phyloP scores from a whole-genome alignment of 495 filamentous ascomycete species.

The Hypoxylon cercidicola region DNA sequence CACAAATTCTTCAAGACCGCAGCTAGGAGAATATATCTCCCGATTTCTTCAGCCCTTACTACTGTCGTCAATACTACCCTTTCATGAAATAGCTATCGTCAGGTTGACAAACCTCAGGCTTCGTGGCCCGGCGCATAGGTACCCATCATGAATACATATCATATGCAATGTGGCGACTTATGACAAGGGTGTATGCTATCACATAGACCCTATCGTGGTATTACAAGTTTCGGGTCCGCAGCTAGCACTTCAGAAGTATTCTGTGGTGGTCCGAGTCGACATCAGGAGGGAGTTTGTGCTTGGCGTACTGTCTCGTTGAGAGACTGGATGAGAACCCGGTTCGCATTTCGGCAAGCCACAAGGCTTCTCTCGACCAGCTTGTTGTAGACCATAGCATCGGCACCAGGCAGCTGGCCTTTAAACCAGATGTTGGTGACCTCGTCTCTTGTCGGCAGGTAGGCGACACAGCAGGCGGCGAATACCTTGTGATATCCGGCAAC shows the following conservation, averaged over 20 bases:
- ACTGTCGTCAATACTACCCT: no score
- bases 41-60: no score
- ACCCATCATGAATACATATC: no score
- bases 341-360: conserved; percentile 54
- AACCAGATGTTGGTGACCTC: conserved; percentile 96
- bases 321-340: conserved; percentile 53
- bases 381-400: conserved; percentile 53
- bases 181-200: no score
- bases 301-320: conserved; percentile 49
- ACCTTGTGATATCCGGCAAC: conserved; percentile 83
- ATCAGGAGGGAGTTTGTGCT: conserved; percentile 39
- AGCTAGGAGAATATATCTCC: no score
- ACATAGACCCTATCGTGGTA: no score
- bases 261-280: not conserved
- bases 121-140: no score
- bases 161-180: no score
- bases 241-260: not conserved
- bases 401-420: conserved; percentile 70
- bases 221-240: not conserved
- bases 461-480: conserved; percentile 85
- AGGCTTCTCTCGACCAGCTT: conserved; percentile 56
- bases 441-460: conserved; percentile 85
- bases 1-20: no score
- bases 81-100: no score
- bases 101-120: no score